A percentile compares a stretch with the other conserved stretches of the same genome.
These are phyloP conservation scores for Penicillium sp. DNA, from an alignment of 2,329 filamentous ascomycete species.

Conservation along the genomic window DNA sequence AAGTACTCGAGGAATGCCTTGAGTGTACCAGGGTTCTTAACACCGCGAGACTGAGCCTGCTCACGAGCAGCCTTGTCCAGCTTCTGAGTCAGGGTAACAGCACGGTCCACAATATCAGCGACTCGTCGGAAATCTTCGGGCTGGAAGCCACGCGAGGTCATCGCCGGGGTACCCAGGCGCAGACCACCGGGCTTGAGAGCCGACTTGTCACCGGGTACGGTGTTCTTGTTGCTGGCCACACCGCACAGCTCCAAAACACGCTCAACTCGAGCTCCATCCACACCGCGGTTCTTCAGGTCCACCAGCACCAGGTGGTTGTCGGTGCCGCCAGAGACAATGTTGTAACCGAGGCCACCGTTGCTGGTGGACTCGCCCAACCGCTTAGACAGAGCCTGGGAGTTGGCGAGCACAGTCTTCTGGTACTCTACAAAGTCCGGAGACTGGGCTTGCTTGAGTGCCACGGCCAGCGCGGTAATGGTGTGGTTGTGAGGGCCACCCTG, in stretches of 20 bases:
- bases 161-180: slow-evolving; percentile 91
- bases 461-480: slow-evolving; percentile 94
- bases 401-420: slow-evolving; percentile 86
- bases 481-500: slow-evolving; percentile 99
- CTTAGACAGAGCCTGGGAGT: slow-evolving; percentile 85
- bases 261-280: slow-evolving; percentile 92
- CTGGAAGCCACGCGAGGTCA: slow-evolving; percentile 93
- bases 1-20: slow-evolving; percentile 97
- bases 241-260: slow-evolving; percentile 86
- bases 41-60: slow-evolving; percentile 76
- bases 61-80: slow-evolving; percentile 66
- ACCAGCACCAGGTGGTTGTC: slow-evolving; percentile 97
- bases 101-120: slow-evolving; percentile 79
- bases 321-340: slow-evolving; percentile 89
- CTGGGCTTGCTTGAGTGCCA: slow-evolving; percentile 91
- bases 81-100: slow-evolving; percentile 73
- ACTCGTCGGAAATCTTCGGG: slow-evolving; percentile 85
- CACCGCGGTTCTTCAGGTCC: slow-evolving; percentile 79
- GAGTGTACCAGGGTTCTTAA: slow-evolving; percentile 95
- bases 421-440: slow-evolving; percentile 89
- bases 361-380: slow-evolving; percentile 68
- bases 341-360: slow-evolving; percentile 73
- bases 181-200: slow-evolving; percentile 90
- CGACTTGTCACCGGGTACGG: slow-evolving; percentile 90
- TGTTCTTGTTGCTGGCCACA: slow-evolving; percentile 99